Evolutionary conservation across 345 rosid genomes (phyloP), one percentile per base, ranked within the genome.

Genomic region (Lagerstroemia speciosa): DNA sequence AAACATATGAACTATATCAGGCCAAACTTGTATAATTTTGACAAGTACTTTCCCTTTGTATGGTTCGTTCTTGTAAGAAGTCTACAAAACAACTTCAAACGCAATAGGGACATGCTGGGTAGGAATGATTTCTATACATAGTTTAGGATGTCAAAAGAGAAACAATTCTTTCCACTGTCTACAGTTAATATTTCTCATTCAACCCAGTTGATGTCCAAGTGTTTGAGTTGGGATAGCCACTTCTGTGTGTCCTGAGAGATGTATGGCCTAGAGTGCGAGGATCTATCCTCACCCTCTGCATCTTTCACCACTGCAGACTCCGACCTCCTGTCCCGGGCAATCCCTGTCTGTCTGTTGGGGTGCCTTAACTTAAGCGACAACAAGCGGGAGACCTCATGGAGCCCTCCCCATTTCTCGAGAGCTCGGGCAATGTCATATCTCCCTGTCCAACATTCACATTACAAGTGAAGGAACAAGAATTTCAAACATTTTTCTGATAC

Each of bases 331-430:
- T 90, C 88, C 74, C 77, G 84, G 36, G 67, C 74, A n/a, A 71
- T 67, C 57, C 71, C 81, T 29, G 70, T 69, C 71, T 80, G 91
- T 37, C 87, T 85, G 66, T 77, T 86, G 3, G 93, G 93, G 69
- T 83, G 86, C 78, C 99, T 88, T 66, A 89, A 83, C 76, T 86
- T 84, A n/a, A 93, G 84, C 2, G 93, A 80, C 66, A 91, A 55
- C 6, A 93, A 87, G 19, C 95, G 87, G 36, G 97, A 87, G 29
- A 91, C 97, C 80, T 93, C 91, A 29, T 81, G 94, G 24, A 91
- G 81, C 8, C 97, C 97, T 22, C 98, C 97, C 96, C 99, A 93
- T 79, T 93, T 93, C 87, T 93, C 99, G 22, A 91, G 75, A 64
- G 97, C 96, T 5, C 97, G 85, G 1, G 99, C 99, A 29, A 93